These are phyloP conservation scores for Termitomyces sp. DNA, from an alignment of 768 basidiomycete species.

Conservation along the genomic window DNA sequence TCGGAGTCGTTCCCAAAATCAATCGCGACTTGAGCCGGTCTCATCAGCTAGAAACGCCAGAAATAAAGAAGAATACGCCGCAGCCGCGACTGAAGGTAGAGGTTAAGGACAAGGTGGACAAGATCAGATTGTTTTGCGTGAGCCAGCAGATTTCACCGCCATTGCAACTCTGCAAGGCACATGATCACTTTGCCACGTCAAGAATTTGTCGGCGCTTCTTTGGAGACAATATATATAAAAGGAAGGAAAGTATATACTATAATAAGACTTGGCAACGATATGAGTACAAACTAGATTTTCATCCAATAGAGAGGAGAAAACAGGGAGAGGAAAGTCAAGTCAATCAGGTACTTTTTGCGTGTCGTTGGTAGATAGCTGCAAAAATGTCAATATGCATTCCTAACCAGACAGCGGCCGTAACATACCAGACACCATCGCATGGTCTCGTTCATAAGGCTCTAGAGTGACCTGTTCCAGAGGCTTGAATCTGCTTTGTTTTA, in stretches of 20 bases:
- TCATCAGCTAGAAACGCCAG: slow-evolving; percentile 39
- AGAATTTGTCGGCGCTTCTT: slow-evolving; percentile 7
- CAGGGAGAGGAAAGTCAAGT: slow-evolving; percentile 3
- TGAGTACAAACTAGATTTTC: slow-evolving; percentile 12
- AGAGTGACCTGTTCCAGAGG: slow-evolving; percentile 94
- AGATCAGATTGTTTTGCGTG: not conserved
- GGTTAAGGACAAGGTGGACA: slow-evolving; percentile 2
- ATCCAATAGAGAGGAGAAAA: slow-evolving; percentile 4
- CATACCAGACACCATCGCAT: slow-evolving; percentile 85
- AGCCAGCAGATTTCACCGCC: not conserved
- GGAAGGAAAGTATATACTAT: slow-evolving; percentile 6
- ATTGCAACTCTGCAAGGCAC: slow-evolving; percentile 11
- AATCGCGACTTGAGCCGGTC: slow-evolving; percentile 61
- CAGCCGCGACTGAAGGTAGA: slow-evolving; percentile 1
- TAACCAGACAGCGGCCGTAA: not conserved
- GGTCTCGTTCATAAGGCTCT: slow-evolving; percentile 89
- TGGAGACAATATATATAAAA: slow-evolving; percentile 13
- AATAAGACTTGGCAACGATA: slow-evolving; percentile 1
- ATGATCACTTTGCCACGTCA: slow-evolving; percentile 32
- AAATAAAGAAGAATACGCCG: not conserved
- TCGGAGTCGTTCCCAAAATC: slow-evolving; percentile 60
- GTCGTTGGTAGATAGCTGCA: slow-evolving; percentile 23
- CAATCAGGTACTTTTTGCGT: slow-evolving; percentile 17
- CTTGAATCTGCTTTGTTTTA: slow-evolving; percentile 80
- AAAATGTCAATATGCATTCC: not conserved